Evolutionary conservation across 495 filamentous ascomycete genomes (phyloP).

Genomic region (Thozetella sp.): DNA sequence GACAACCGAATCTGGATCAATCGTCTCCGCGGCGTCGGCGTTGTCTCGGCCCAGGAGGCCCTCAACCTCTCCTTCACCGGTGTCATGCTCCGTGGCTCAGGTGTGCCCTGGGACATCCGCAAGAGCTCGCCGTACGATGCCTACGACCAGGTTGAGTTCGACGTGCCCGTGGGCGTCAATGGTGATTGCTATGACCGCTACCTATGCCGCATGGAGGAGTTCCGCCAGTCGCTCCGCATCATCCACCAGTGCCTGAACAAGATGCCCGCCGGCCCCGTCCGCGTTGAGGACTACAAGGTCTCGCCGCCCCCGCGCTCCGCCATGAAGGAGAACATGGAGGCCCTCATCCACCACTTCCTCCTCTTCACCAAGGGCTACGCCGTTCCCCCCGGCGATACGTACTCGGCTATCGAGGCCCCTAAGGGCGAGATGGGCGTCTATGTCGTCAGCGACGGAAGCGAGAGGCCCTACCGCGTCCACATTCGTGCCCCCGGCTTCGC

Average conservation of each 20-base stretch:
- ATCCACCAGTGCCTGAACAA: conserved; percentile 99
- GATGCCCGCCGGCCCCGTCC: conserved; percentile 93
- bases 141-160: conserved; percentile 96
- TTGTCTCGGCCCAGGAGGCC: conserved; percentile 88
- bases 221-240: conserved; percentile 95
- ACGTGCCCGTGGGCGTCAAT: conserved; percentile 94
- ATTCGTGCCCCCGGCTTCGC: conserved; percentile 97
- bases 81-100: conserved; percentile 96
- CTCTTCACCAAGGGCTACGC: conserved; percentile 98
- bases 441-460: conserved; percentile 93
- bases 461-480: conserved; percentile 96
- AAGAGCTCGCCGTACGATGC: conserved; percentile 97
- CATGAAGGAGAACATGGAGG: conserved; percentile 99
- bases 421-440: conserved; percentile 99
- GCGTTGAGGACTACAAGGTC: conserved; percentile 98
- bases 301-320: conserved; percentile 93
- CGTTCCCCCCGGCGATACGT: conserved; percentile 98
- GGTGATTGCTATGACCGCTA: conserved; percentile 99
- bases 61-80: conserved; percentile 95
- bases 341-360: conserved; percentile 98
- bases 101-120: conserved; percentile 96
- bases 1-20: conserved; percentile 99
- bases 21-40: conserved; percentile 87
- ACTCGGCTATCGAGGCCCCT: conserved; percentile 95
- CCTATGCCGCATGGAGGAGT: conserved; percentile 99